Evolutionary conservation across 345 rosid genomes (phyloP), one percentile per base, ranked within the genome.

Genomic region (Balakata baccata): DNA sequence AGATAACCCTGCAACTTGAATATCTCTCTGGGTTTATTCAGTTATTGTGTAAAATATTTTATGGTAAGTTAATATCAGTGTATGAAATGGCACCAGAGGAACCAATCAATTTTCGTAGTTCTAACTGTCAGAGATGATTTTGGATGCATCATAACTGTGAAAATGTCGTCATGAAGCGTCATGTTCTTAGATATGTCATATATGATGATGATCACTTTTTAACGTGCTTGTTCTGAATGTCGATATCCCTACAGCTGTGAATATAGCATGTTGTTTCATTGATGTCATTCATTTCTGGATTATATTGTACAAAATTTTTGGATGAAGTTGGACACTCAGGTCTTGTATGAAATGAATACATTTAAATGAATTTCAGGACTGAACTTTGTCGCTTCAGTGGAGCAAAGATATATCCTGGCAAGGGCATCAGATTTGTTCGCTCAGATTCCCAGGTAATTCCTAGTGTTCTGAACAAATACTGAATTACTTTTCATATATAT

Each of bases 321-420:
- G 17, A 25, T 12, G 38, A 59, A 59, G 38, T 59, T 23, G 39
- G 4, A 58, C 22, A 23, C 7, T 11, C 18, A 59, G 11, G 34
- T 22, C 61, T 8, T 5, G 3, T 58, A 59, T 25, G 63, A 25
- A 23, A 1, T 22, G 7, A 25, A 12, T 58, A 14, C 63, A 58
- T 25, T 75, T 56, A 45, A 5, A 29, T 11, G 16, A 56, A n/a
- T 75, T 0, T 50, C 58, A 87, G 87, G 83, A 89, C 91, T 6
- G 90, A 89, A 64, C 90, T 86, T 37, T 87, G 90, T 74, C 91
- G 90, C 16, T 89, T 89, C 64, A 87, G 92, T 6, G 80, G 80
- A 12, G 72, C 75, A 61, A 77, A 72, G 76, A 77, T 77, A 51
- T 77, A 77, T 29, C 80, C 80, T 5, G 80, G 80, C 10, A 77